Conservation (phyloP, 805 yeast species). For the Dipodascus albidus region DNA sequence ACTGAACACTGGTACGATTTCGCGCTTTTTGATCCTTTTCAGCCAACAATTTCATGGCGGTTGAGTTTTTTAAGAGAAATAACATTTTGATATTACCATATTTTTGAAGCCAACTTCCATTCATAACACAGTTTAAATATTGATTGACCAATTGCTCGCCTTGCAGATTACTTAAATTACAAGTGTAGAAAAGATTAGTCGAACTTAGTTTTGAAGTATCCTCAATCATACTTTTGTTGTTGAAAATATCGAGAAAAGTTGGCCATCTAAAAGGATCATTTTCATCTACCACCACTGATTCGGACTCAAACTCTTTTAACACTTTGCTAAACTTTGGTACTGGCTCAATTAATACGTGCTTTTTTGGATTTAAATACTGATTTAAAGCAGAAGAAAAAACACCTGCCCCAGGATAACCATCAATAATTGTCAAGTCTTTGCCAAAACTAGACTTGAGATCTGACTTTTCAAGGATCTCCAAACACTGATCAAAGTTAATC, state of each 20-base stretch:
- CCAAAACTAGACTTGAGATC: slow-evolving; percentile 29
- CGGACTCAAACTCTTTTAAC: slow-evolving; percentile 8
- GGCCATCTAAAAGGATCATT: slow-evolving; percentile 61
- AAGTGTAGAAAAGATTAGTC: slow-evolving; percentile 44
- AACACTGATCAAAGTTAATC: slow-evolving; percentile 17
- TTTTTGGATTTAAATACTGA: slow-evolving; percentile 46
- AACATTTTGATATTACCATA: slow-evolving; percentile 70
- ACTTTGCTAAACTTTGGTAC: slow-evolving; percentile 24
- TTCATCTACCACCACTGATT: slow-evolving; percentile 22
- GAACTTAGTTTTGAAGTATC: slow-evolving; percentile 32
- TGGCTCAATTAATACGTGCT: slow-evolving; percentile 53
- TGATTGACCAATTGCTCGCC: slow-evolving; percentile 67
- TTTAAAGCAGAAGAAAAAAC: slow-evolving; percentile 53
- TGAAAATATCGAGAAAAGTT: slow-evolving; percentile 37
- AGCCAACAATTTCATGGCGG: slow-evolving; percentile 54
- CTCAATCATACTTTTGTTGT: slow-evolving; percentile 31
- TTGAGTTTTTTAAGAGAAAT: slow-evolving; percentile 48
- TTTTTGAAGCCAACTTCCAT: slow-evolving; percentile 62
- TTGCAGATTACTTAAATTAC: slow-evolving; percentile 41
- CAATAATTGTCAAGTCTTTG: slow-evolving; percentile 23
- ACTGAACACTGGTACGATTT: slow-evolving; percentile 50
- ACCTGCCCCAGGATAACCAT: slow-evolving; percentile 30
- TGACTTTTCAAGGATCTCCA: slow-evolving; percentile 36
- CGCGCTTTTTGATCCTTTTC: slow-evolving; percentile 40
- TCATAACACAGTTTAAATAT: slow-evolving; percentile 57